Conservation (phyloP, 805 yeast genomes). For the Yamadazyma sp. region DNA sequence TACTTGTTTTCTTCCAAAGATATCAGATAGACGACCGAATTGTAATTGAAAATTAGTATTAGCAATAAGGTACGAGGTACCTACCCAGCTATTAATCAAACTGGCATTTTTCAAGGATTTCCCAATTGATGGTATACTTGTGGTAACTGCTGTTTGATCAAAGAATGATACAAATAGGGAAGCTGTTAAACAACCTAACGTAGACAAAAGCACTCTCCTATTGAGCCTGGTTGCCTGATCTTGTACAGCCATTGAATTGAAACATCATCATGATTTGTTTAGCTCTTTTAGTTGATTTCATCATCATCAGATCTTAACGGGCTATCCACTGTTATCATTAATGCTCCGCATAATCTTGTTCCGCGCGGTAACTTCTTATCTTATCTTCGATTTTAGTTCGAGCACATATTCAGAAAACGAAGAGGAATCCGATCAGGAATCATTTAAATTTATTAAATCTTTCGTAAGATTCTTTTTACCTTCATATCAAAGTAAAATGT, state of each 20-base stretch:
- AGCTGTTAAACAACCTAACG: slow-evolving; percentile 11
- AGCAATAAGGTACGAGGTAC: slow-evolving; percentile 66
- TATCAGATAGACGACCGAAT: slow-evolving; percentile 68
- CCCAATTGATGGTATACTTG: slow-evolving; percentile 46
- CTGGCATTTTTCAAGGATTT: slow-evolving; percentile 38
- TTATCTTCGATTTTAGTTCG: too few species aligned
- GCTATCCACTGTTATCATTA: too few species aligned
- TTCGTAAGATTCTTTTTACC: too few species aligned
- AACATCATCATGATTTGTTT: slow-evolving; percentile 2
- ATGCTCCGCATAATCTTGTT: too few species aligned
- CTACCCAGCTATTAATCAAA: slow-evolving; percentile 59
- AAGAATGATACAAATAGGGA: slow-evolving; percentile 34
- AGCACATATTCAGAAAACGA: too few species aligned
- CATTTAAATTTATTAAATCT: too few species aligned
- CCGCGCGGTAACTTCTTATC: too few species aligned
- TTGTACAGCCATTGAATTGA: too few species aligned
- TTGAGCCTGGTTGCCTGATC: slow-evolving; percentile 13
- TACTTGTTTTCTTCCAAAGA: slow-evolving; percentile 52
- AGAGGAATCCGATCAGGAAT: too few species aligned
- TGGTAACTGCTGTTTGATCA: slow-evolving; percentile 45
- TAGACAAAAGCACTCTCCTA: slow-evolving; percentile 5
- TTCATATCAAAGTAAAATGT: too few species aligned
- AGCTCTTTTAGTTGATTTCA: neutral
- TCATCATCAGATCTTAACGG: slow-evolving; percentile 2
- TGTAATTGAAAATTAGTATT: slow-evolving; percentile 73